Conservation (phyloP, 495 filamentous ascomycete genomes). For the Talaromyces stipitatus region DNA sequence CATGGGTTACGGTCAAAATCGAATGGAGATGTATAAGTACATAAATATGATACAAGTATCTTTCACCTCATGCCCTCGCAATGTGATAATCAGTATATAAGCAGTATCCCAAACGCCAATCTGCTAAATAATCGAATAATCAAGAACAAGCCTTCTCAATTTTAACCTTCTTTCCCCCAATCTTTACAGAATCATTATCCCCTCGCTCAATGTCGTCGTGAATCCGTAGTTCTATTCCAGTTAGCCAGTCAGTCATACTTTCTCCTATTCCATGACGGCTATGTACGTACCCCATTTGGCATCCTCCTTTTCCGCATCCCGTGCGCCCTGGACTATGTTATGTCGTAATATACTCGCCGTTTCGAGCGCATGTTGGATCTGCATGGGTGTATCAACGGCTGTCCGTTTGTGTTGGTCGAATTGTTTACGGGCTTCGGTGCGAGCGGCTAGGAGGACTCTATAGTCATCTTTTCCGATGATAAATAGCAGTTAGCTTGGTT, state of each 20-base stretch:
- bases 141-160: conserved; percentile 39
- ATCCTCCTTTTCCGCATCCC: conserved; percentile 40
- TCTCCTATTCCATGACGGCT: not conserved
- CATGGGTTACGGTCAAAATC: not conserved
- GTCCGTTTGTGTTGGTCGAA: conserved; percentile 62
- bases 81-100: not conserved
- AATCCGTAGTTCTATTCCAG: conserved; percentile 63
- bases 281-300: conserved; percentile 56
- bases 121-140: conserved; percentile 5
- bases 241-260: not conserved
- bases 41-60: not conserved
- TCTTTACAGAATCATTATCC: conserved; percentile 81
- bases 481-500: too few relatives aligned
- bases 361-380: conserved; percentile 71
- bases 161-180: conserved; percentile 37
- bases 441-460: conserved; percentile 59
- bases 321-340: conserved; percentile 82
- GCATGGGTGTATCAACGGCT: conserved; percentile 40
- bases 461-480: conserved; percentile 64
- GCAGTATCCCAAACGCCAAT: not conserved
- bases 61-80: not conserved
- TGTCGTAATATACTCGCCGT: conserved; percentile 70
- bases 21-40: conserved; percentile 3
- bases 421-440: conserved; percentile 53
- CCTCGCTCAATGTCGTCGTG: conserved; percentile 86